Base-by-base conservation (phyloP, 495 filamentous ascomycete genomes). In the Astrocystis sublimbata region DNA sequence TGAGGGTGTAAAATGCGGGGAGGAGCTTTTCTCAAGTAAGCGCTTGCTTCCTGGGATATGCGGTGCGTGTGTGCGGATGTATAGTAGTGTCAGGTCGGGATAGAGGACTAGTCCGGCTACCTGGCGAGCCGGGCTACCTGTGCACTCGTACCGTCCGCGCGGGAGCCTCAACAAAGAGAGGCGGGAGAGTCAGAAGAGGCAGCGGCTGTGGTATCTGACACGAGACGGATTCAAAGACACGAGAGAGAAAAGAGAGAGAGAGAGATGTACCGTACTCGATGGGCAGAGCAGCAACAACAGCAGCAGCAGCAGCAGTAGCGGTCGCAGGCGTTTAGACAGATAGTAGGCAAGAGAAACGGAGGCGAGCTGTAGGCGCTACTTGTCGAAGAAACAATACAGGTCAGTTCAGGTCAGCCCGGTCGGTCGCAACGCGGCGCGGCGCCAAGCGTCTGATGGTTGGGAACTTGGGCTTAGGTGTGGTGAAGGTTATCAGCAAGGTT, bases 1-100 rank as follows among this genome's bases (percentile, higher is more conserved):
- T n/a, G n/a, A n/a, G n/a, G n/a, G n/a, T n/a, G n/a, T n/a, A n/a
- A 66, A 69, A 67, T 71, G 69, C 66, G 69, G 69, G 66, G 69
- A 71, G 69, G 52, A 71, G 64, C 45, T 67, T 64, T 67, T 43
- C 52, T 58, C 66, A 53, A 8, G 47, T 33, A 61, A 42, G 47
- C 46, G 58, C 58, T 50, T 61, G 58, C 49, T 21, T 50, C 24
- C 49, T 41, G 38, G 49, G 31, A 30, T 47, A 30, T 47, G 21
- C 31, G 19, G 54, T 57, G 36, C 35, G 30, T 10, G 30, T 23
- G 15, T 31, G 38, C 30, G 13, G 1, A 15, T 24, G 38, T 56
- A 31, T 36, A n/a, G n/a, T n/a, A n/a, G 35, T 47, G 17, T 50
- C 12, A 8, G 36, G 56, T 49, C 21, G 23, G 26, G 17, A 38